Base-by-base conservation (phyloP, 176 grass and related monocot species). In the Phoenix roebelenii region DNA sequence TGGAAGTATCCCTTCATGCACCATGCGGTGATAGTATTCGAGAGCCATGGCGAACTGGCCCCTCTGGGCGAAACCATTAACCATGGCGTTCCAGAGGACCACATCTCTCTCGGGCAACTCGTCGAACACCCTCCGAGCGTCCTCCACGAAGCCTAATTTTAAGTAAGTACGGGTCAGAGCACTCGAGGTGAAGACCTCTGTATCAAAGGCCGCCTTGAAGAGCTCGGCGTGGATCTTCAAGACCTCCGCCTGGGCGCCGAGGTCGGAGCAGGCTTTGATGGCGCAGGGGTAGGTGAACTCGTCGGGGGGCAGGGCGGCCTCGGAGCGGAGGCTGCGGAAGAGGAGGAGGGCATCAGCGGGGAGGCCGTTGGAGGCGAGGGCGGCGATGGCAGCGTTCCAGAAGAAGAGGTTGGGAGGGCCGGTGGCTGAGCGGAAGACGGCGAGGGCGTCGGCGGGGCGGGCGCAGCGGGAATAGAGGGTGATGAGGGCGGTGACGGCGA, bases 41-140 rank as follows among this genome's bases (percentile, higher is more conserved):
- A 58, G 1, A 0, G 86, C 68, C 12, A 26, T 75, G 20, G 65
- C 54, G 64, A 89, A 85, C 63, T 71, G 77, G 1, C 84, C 84
- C 14, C 82, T 61, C 67, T 72, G 73, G 0, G 79, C 78, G 52
- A 86, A 75, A 1, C 84, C 84, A 4, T 86, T 86, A 22, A 86
- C 30, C 84, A 87, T 82, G 1, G 84, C 63, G 52, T 87, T 87
- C 75, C 84, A 87, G 25, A 87, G 75, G 2, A 87, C 79, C 7
- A 82, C 84, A 16, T 82, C 79, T 18, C 75, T 58, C 16, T 14
- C 15, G 3, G 57, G 64, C 70, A 87, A 87, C 75, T 72, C 71
- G 29, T 71, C 75, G 70, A 87, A 87, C 78, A 82, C 52, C 61
- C 54, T 57, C 50, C 62, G 61, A n/a, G 79, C 84, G 57, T 87